Conservation (phyloP, 495 filamentous ascomycete genomes). For the Aspergillus haitiensis region DNA sequence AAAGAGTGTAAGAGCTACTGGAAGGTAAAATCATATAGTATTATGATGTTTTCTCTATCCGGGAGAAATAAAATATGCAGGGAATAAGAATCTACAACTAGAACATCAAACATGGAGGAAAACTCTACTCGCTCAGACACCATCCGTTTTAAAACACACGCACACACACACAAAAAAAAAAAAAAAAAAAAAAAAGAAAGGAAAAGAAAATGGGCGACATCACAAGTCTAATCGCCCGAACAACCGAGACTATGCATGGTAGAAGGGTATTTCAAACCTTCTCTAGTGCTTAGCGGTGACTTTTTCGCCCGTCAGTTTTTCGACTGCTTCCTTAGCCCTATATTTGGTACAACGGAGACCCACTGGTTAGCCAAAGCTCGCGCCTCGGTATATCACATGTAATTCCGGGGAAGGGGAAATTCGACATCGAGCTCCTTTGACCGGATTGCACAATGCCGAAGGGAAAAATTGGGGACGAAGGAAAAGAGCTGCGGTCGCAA, state of each 20-base stretch:
- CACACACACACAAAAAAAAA: no score
- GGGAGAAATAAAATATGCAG: constrained; percentile 6
- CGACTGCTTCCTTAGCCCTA: constrained; percentile 95
- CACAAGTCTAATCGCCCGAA: constrained; percentile 4
- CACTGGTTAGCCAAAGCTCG: constrained; percentile 39
- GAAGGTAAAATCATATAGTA: neutral
- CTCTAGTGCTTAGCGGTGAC: constrained; percentile 97
- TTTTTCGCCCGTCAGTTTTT: constrained; percentile 90
- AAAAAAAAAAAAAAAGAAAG: neutral
- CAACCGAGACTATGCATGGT: constrained; percentile 25
- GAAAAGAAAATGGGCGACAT: neutral
- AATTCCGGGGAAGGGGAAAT: constrained; percentile 12
- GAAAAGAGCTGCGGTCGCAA: neutral
- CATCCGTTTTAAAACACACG: no score
- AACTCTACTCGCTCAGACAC: neutral
- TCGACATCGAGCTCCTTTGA: neutral
- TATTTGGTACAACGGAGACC: constrained; percentile 38
- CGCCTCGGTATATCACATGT: constrained; percentile 26
- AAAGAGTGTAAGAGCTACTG: no score
- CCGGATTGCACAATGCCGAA: neutral
- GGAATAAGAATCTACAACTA: no score
- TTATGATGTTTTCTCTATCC: constrained; percentile 17
- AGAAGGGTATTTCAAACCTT: constrained; percentile 55
- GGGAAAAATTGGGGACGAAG: constrained; percentile 1
- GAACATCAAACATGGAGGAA: constrained; percentile 16